Base-by-base conservation (phyloP, 768 basidiomycete species). In the Coprinopsis strossmayeri region DNA sequence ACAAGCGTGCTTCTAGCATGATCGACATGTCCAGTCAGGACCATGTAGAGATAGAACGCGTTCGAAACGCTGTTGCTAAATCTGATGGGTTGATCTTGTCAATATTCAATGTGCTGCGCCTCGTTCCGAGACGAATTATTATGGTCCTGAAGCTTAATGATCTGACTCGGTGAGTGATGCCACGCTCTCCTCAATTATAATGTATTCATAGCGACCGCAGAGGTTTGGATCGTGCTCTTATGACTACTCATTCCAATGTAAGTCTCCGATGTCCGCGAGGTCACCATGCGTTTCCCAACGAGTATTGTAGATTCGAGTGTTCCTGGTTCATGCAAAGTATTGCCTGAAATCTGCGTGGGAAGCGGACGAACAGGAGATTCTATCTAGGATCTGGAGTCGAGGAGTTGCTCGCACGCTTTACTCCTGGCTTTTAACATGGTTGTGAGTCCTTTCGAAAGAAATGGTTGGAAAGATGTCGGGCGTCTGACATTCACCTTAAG, bases 61-160 rank as follows among this genome's bases (percentile, higher is more conserved):
- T 97, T 54, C 74, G 93, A 39, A 77, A 78, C 47, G 91, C 93
- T 3, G 87, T 98, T 49, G 71, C 91, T 48, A 76, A 83, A 55
- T 72, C 77, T 40, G 93, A 96, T 55, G 94, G 92, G 0, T 56
- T 98, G 26, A 71, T 99, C 15, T 57, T 83, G 20, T 89, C 86
- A 7, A 84, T 99, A 38, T 88, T 99, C 55, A 84, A 90, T 60
- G 81, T 99, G 34, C 67, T 99, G 20, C 73, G 96, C 40, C 77
- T 84, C 24, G 81, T 98, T 2, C 96, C 96, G 1, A 72, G 91
- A 56, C 73, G 84, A 54, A 85, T 91, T 12, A 61, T 91, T 37
- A 90, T 90, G 88, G 81, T 87, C 34, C 64, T 92, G 53, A 93
- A 88, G 60, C 60, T 90, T 56, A 96, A 94, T 54, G 93, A 92